Evolutionary conservation across 495 filamentous ascomycete genomes (phyloP).

Genomic region (Penicillium lagena): DNA sequence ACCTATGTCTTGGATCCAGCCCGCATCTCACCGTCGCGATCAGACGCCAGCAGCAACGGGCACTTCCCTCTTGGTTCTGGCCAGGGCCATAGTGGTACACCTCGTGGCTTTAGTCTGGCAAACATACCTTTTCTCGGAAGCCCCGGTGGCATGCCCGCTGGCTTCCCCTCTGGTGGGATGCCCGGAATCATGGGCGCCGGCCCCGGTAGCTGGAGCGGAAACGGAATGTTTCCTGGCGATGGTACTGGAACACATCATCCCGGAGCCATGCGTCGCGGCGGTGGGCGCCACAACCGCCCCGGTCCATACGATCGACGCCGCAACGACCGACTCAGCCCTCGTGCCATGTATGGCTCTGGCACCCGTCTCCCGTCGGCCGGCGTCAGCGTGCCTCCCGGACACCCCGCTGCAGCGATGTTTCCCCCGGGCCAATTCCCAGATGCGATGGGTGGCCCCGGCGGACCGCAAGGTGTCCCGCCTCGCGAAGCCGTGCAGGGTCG

Average conservation of each 20-base stretch:
- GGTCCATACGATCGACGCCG: constrained; percentile 57
- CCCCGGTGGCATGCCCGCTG: constrained; percentile 17
- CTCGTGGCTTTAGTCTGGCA: constrained; percentile 84
- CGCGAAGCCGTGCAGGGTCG: constrained; percentile 83
- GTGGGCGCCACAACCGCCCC: constrained; percentile 40
- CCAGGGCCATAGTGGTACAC: constrained; percentile 72
- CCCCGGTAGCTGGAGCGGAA: constrained; percentile 41
- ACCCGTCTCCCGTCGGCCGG: constrained; percentile 31
- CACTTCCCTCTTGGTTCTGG: constrained; percentile 79
- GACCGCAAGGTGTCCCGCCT: constrained; percentile 66
- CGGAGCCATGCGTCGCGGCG: constrained; percentile 54
- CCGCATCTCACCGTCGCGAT: constrained; percentile 84
- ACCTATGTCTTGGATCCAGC: constrained; percentile 89
- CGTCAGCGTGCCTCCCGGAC: constrained; percentile 31
- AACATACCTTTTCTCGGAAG: constrained; percentile 50
- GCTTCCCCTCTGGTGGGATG: constrained; percentile 32
- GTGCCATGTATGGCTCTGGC: constrained; percentile 27
- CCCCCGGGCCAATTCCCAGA: constrained; percentile 42
- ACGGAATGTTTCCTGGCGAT: constrained; percentile 27
- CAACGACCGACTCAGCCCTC: constrained; percentile 33
- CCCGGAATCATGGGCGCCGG: constrained; percentile 50
- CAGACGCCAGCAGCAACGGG: constrained; percentile 95
- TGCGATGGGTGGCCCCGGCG: constrained; percentile 46
- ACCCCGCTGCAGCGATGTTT: constrained; percentile 35
- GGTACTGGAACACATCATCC: constrained; percentile 43